phyloP scores from a whole-genome alignment of 2,329 filamentous ascomycete species.

The Clarireedia sp. region DNA sequence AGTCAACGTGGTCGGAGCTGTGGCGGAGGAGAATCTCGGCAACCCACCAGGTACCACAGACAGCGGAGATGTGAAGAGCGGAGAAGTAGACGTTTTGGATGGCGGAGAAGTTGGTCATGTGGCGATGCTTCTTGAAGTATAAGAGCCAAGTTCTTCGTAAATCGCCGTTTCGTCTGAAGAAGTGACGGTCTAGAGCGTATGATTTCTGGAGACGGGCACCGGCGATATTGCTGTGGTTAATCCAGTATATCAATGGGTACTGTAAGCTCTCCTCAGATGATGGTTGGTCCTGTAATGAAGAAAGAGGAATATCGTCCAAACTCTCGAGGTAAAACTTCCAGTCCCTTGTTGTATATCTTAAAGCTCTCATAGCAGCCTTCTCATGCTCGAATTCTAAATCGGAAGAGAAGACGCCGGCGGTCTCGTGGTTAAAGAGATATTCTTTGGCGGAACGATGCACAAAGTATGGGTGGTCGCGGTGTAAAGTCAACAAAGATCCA shows the following conservation, averaged over 20 bases:
- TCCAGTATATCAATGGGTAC: conserved; percentile 10
- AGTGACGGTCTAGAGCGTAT: conserved; percentile 4
- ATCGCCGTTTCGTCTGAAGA: conserved; percentile 9
- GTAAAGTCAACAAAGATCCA: conserved; percentile 6
- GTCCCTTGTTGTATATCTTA: conserved; percentile 5
- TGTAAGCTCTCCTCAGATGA: conserved; percentile 9
- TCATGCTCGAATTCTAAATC: conserved; percentile 9
- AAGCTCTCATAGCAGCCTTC: conserved; percentile 6
- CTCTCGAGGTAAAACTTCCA: conserved; percentile 10
- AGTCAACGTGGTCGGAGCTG: conserved; percentile 4
- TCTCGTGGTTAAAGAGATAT: conserved; percentile 7
- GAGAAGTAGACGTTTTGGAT: conserved; percentile 9
- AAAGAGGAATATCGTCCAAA: conserved; percentile 7
- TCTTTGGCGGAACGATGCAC: conserved; percentile 8
- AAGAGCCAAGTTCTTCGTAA: conserved; percentile 8
- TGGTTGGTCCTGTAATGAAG: conserved; percentile 7
- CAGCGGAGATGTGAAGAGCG: conserved; percentile 8
- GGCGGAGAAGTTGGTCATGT: conserved; percentile 10
- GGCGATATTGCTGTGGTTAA: conserved; percentile 8
- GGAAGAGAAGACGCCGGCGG: conserved; percentile 8
- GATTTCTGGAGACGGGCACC: conserved; percentile 5
- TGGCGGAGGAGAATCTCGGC: conserved; percentile 6
- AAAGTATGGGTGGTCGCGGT: conserved; percentile 8
- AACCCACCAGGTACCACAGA: conserved; percentile 7
- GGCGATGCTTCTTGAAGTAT: conserved; percentile 10